These are phyloP conservation scores for Ceratobasidium sp. DNA, from an alignment of 1,284 basidiomycete species.

Conservation along the genomic window DNA sequence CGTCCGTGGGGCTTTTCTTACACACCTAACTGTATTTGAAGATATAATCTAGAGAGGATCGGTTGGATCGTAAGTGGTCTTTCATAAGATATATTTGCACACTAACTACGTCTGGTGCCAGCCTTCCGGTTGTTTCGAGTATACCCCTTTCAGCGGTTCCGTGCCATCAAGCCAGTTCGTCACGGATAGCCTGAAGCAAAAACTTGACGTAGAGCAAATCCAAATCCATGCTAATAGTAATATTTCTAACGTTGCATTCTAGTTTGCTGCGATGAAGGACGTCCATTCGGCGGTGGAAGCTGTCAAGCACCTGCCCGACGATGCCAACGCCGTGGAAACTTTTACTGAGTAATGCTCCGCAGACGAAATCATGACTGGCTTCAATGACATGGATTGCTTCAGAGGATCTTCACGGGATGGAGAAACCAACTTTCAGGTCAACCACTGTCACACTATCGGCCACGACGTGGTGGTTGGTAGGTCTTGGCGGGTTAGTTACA, in stretches of 20 bases:
- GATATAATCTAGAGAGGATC: background rate
- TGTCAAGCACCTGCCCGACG: background rate
- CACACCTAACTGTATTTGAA: too few species aligned
- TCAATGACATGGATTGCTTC: background rate
- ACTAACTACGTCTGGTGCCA: background rate
- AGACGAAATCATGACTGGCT: background rate
- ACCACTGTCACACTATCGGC: background rate
- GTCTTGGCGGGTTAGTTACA: background rate
- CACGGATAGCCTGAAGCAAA: background rate
- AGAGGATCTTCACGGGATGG: background rate
- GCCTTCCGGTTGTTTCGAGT: background rate
- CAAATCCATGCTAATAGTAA: too few species aligned
- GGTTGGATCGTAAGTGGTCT: background rate
- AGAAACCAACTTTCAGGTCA: background rate
- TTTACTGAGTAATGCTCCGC: background rate
- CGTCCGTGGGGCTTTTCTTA: too few species aligned
- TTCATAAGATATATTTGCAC: background rate
- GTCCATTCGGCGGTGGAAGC: background rate
- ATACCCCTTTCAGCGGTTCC: background rate
- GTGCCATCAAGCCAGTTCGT: background rate
- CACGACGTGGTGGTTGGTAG: background rate
- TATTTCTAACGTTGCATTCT: too few species aligned
- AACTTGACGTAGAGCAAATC: background rate
- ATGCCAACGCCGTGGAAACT: background rate
- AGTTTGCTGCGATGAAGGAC: background rate